These are phyloP conservation scores for Xylaria hypoxylon DNA, from an alignment of 2,329 filamentous ascomycete species.

Conservation along the genomic window DNA sequence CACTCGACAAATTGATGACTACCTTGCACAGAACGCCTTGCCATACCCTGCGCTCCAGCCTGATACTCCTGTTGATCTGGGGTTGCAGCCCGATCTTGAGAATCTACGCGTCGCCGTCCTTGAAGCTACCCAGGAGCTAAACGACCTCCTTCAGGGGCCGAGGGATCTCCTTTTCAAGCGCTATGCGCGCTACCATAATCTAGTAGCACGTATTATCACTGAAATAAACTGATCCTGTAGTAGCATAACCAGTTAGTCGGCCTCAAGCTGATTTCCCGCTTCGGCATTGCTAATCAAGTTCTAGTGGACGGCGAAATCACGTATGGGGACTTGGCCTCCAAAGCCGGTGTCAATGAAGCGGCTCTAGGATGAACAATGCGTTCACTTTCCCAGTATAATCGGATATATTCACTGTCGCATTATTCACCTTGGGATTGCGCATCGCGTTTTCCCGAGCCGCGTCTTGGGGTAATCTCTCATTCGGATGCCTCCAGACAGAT, in stretches of 20 bases:
- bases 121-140: constrained; percentile 37
- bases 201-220: not conserved
- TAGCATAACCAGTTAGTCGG: constrained; percentile 41
- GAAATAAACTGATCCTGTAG: not conserved
- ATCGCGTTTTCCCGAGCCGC: constrained; percentile 56
- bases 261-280: constrained; percentile 50
- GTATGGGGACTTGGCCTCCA: constrained; percentile 46
- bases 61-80: constrained; percentile 25
- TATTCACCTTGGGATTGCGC: constrained; percentile 51
- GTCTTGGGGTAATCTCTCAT: constrained; percentile 54
- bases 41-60: constrained; percentile 33
- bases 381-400: too few species aligned
- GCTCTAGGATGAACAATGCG: too few species aligned
- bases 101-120: constrained; percentile 24
- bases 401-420: too few species aligned
- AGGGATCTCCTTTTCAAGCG: constrained; percentile 22
- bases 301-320: constrained; percentile 44
- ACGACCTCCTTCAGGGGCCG: constrained; percentile 36
- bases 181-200: not conserved
- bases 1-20: constrained; percentile 32
- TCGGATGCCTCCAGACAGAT: constrained; percentile 50
- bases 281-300: constrained; percentile 47
- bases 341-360: constrained; percentile 43
- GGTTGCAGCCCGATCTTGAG: constrained; percentile 30
- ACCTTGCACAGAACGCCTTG: constrained; percentile 25